phyloP scores from a whole-genome alignment of 202 grass and related monocot genomes.

The Elaeis oleifera region DNA sequence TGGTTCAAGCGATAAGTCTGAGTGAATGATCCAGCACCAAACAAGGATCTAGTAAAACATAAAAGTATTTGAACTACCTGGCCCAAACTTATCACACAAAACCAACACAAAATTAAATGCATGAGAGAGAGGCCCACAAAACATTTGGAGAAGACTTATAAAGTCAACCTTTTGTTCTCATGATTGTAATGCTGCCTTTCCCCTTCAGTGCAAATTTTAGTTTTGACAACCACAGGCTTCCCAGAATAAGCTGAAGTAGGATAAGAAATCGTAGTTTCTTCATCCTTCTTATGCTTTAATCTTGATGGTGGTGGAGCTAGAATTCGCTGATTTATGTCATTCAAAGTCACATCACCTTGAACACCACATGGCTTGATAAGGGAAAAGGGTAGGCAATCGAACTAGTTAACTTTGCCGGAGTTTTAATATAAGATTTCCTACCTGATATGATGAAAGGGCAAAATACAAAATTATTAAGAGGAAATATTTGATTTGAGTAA shows the following conservation, averaged over 20 bases:
- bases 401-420: slow-evolving; percentile 39
- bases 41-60: too few relatives aligned
- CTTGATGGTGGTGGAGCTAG: slow-evolving; percentile 52
- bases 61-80: not conserved
- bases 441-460: slow-evolving; percentile 24
- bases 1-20: too few relatives aligned
- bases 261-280: slow-evolving; percentile 16
- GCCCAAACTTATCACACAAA: slow-evolving; percentile 17
- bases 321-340: slow-evolving; percentile 72
- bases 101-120: slow-evolving; percentile 5
- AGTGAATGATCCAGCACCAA: too few relatives aligned
- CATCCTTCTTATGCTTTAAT: slow-evolving; percentile 53
- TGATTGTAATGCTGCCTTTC: slow-evolving; percentile 89
- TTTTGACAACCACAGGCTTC: slow-evolving; percentile 76
- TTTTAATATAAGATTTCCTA: slow-evolving; percentile 49
- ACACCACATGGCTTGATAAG: slow-evolving; percentile 75
- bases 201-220: slow-evolving; percentile 79
- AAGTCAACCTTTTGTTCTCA: slow-evolving; percentile 54
- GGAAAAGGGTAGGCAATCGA: slow-evolving; percentile 64
- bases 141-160: not conserved
- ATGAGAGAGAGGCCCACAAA: not conserved
- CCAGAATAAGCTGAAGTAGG: slow-evolving; percentile 69
- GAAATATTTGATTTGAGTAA: too few relatives aligned
- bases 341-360: slow-evolving; percentile 47
- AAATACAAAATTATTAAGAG: not conserved